These are phyloP conservation scores for Earliella scabrosa DNA, from an alignment of 1,284 basidiomycete genomes.

Conservation along the genomic window DNA sequence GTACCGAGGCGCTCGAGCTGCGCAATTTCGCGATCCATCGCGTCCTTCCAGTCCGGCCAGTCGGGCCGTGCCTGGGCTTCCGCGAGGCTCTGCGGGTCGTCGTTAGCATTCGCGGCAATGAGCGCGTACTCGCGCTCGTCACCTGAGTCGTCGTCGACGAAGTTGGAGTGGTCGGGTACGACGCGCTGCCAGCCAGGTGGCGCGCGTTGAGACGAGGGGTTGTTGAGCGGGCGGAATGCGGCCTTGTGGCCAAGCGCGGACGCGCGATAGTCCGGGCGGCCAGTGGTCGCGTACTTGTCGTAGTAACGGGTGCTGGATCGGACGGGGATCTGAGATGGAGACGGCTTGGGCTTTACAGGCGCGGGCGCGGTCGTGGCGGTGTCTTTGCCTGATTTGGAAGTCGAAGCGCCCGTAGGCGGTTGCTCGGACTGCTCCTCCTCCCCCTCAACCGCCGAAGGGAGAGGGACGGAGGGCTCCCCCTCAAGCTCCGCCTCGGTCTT, in stretches of 20 bases:
- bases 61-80: slow-evolving; percentile 26
- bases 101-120: too few species aligned
- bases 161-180: too few species aligned
- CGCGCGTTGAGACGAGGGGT: too few species aligned
- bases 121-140: too few species aligned
- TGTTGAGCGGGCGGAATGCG: too few species aligned
- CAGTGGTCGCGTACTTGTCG: background rate
- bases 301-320: background rate
- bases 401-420: background rate
- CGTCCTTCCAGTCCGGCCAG: slow-evolving; percentile 34
- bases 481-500: background rate
- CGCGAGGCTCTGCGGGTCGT: slow-evolving; percentile 15
- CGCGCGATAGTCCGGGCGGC: background rate
- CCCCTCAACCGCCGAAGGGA: background rate
- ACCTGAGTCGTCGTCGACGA: too few species aligned
- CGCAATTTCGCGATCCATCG: slow-evolving; percentile 37
- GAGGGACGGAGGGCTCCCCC: background rate
- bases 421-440: background rate
- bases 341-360: background rate
- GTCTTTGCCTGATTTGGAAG: background rate
- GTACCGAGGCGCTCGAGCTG: slow-evolving; percentile 30
- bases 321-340: slow-evolving; percentile 1
- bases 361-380: background rate
- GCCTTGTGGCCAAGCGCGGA: too few species aligned
- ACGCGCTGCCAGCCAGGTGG: too few species aligned